Evolutionary conservation across 768 basidiomycete genomes (phyloP), one percentile per base, ranked within the genome.

Genomic region (Serendipita vermifera): DNA sequence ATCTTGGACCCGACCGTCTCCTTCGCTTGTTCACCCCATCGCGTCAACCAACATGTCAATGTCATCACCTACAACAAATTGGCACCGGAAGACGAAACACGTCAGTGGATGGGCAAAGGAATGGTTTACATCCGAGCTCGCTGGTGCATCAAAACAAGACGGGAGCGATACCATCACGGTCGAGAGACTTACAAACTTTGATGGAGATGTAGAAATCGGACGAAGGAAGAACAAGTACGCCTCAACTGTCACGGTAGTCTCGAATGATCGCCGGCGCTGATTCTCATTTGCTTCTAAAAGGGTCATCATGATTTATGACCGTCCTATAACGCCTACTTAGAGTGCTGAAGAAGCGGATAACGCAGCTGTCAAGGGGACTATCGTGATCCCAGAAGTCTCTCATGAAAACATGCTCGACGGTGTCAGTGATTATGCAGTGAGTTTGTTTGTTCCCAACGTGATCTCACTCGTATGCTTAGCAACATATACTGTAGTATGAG

Each of bases 221-320:
- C 88, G 91, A 73, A 77, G 93, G 63, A 97, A 97, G 71, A 91
- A 89, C 58, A 97, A 94, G 92, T 94, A 64, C 66, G 88, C 79
- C 59, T n/a, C 14, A n/a, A 6, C 26, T 31, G 20, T 22, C 9
- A 55, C 13, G 59, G 36, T 15, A 26, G 17, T 26, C 9, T 4
- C n/a, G 9, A 22, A 29, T n/a, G n/a, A n/a, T n/a, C n/a, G n/a
- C n/a, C n/a, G n/a, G n/a, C n/a, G n/a, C n/a, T n/a, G n/a, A n/a
- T n/a, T n/a, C 54, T 61, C 46, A 53, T 54, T 61, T 38, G 55
- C 63, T 54, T 54, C 32, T n/a, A n/a, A 46, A 60, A 96, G 92
- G 69, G 69, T 97, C 66, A 83, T 96, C 72, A 93, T 91, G 40
- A 96, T 97, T 69, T 97, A 88, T 70, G 93, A 97, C 70, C 83